Evolutionary conservation across 176 grass and related monocot genomes (phyloP).

Genomic region (Elaeis guineensis): DNA sequence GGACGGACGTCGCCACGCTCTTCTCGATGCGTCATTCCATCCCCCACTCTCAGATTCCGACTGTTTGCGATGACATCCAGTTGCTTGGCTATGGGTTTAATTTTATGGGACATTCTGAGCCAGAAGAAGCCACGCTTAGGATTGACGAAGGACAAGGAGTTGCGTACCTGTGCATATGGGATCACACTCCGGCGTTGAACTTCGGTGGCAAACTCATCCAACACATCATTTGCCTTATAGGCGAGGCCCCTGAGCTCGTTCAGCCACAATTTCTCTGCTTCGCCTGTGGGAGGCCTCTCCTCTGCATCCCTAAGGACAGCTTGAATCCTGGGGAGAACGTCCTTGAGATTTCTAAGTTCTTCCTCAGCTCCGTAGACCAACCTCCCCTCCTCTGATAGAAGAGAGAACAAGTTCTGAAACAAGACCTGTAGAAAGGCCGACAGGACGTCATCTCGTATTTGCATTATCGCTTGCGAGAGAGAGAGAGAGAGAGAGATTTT

Average conservation of each 20-base stretch:
- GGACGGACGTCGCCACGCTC: background rate
- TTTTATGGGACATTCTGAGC: background rate
- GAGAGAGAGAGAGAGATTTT: too few relatives aligned
- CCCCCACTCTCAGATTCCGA: background rate
- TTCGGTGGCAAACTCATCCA: conserved; percentile 24
- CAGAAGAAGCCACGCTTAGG: background rate
- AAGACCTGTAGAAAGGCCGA: conserved; percentile 27
- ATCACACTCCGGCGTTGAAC: conserved; percentile 9
- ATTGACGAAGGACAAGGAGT: background rate
- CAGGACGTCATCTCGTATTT: too few relatives aligned
- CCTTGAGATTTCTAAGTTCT: background rate
- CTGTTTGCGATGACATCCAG: background rate
- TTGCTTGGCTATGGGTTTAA: background rate
- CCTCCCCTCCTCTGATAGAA: background rate
- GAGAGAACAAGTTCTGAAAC: conserved; percentile 3
- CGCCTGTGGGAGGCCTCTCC: background rate
- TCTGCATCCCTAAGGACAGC: conserved; percentile 15
- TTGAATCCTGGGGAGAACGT: background rate
- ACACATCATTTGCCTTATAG: conserved; percentile 19
- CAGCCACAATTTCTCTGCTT: background rate
- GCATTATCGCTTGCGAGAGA: too few relatives aligned
- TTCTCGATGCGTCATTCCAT: too few relatives aligned
- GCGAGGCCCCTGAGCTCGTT: conserved; percentile 6
- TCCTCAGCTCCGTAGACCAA: background rate
- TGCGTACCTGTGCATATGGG: background rate